A percentile compares a stretch with the other conserved stretches of the same genome.
Conservation (phyloP, 768 basidiomycete species). For the Suillus spraguei region DNA sequence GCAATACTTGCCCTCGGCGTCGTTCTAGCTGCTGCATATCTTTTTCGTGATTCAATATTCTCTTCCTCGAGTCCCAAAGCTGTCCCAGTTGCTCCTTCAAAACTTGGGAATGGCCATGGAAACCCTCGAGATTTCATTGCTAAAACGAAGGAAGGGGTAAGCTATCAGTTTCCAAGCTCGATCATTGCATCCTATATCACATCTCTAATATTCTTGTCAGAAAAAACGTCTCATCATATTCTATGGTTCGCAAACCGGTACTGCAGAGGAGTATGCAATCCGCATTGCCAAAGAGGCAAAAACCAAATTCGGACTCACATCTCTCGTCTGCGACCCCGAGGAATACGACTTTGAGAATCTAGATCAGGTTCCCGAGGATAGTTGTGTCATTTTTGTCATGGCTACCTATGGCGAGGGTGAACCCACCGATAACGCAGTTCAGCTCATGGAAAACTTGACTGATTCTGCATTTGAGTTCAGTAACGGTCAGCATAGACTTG, state of each 20-base stretch:
- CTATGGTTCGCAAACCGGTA: slow-evolving; percentile 98
- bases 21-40: slow-evolving; percentile 73
- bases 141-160: slow-evolving; percentile 92
- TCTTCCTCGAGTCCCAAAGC: slow-evolving; percentile 64
- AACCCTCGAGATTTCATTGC: slow-evolving; percentile 94
- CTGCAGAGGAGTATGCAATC: slow-evolving; percentile 97
- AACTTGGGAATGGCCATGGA: slow-evolving; percentile 61
- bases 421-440: slow-evolving; percentile 96
- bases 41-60: slow-evolving; percentile 84
- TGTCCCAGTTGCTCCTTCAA: slow-evolving; percentile 47
- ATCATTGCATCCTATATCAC: slow-evolving; percentile 15
- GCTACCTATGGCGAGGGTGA: slow-evolving; percentile 99
- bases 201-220: slow-evolving; percentile 41
- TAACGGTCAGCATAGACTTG: slow-evolving; percentile 72
- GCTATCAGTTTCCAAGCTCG: slow-evolving; percentile 32
- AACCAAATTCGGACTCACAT: slow-evolving; percentile 91
- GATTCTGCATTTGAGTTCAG: slow-evolving; percentile 89
- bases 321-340: slow-evolving; percentile 97
- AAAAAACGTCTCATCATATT: slow-evolving; percentile 98
- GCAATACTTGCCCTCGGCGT: slow-evolving; percentile 74
- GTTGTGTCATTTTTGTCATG: slow-evolving; percentile 91
- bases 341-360: slow-evolving; percentile 99
- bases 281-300: slow-evolving; percentile 98
- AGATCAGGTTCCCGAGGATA: slow-evolving; percentile 86
- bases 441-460: slow-evolving; percentile 88